Base-by-base conservation (phyloP, 768 basidiomycete genomes). In the Thelephora ganbajun region DNA sequence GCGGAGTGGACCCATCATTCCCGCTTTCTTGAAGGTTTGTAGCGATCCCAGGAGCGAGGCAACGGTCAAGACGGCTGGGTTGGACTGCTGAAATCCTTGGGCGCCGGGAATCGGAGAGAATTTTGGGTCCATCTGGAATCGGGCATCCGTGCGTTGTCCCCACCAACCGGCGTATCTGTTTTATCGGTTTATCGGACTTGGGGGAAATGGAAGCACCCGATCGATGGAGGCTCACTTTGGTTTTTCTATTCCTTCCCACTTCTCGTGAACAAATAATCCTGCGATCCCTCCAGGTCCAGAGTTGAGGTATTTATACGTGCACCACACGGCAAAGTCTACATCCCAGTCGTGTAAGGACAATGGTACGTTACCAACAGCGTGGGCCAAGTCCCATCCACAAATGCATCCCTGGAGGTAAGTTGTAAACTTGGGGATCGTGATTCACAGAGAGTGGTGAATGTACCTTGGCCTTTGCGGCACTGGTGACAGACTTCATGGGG, bases 291-390 rank as follows among this genome's bases (percentile, higher is more conserved):
- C 94, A 11, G 96, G 92, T 5, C 94, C 90, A 14, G 92, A 84
- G 66, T 97, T 98, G 50, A 97, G 75, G 62, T 97, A 99, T 67
- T 88, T 98, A 74, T 98, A 99, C 30, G 91, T 86, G 63, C 96
- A 99, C 90, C 94, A 98, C 33, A 93, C 93, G 2, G 94, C 96
- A 61, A 97, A 98, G 63, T 99, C 96, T 55, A 89, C 84, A 54
- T 76, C 69, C 94, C 96, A 99, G 50, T 91, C 85, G 61, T 94
- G 89, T 53, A 99, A 69, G 43, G 75, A 69, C 55, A 94, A 65
- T 34, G 88, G 86, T 33, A 98, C 89, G 63, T 99, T 99, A 43
- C 94, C 96, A 41, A 82, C 74, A 5, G 86, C 94, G 63, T 99
- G 96, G 6, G 96, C 96, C 13, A 97, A 79, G 68, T 99, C 94